Evolutionary conservation across 768 basidiomycete genomes (phyloP), one percentile per base, ranked within the genome.

Genomic region (Ephemerocybe angulata): DNA sequence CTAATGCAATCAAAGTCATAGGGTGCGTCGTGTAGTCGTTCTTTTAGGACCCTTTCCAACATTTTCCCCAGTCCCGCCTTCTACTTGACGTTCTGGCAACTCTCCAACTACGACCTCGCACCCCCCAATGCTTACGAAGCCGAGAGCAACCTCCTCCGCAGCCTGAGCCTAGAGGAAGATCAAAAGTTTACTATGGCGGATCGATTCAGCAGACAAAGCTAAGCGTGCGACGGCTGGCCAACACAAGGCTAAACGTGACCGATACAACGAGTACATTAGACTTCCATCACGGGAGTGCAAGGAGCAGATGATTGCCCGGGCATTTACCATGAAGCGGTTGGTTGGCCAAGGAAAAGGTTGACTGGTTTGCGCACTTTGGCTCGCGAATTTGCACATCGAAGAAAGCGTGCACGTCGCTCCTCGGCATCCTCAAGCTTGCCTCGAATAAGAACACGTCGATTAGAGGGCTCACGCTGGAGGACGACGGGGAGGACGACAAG

Each of bases 51-150:
- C 38, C 47, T 50, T 60, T 22, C 47, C 59, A 52, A 50, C 55
- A 22, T 12, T 52, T 41, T 19, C 17, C 50, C 25, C 60, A 97
- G 96, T 3, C 87, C 93, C 27, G 89, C 86, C 2, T 98, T 99
- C 72, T 98, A 94, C 64, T 71, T 91, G 43, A 93, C 95, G 2
- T 99, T 98, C 73, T 99, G 97, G 97, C 94, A 98, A 67, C 71
- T 98, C 50, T 88, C 92, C 1, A 88, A 89, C 30, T 91, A 93
- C 63, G 97, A 99, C 68, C 78, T 98, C 30, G 73, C 83, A 1
- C 88, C 90, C 13, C 93, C 95, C 0, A 75, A 79, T 17, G 64
- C 82, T 56, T 99, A 98, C 57, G 86, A 90, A 41, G 87, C 90
- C 63, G 89, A 93, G 63, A 81, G 83, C 29, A 76, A 80, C 24